These are phyloP conservation scores for Primulina huaijiensis DNA, from an alignment of 257 asterid species.

Conservation along the genomic window DNA sequence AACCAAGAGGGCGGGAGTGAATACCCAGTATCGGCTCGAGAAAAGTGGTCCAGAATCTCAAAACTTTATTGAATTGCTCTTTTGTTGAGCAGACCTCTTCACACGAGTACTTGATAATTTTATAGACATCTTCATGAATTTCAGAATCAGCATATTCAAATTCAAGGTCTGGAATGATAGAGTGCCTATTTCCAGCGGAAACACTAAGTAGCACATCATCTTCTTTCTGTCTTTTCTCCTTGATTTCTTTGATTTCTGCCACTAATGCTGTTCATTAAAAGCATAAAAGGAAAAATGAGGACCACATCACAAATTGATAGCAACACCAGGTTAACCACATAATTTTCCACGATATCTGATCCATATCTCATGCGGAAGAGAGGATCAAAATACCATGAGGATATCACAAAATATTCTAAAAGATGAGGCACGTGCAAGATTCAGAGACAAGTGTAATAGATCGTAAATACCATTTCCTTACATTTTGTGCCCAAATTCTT, in stretches of 20 bases:
- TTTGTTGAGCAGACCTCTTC: constrained; percentile 94
- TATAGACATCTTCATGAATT: constrained; percentile 81
- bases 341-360: not conserved
- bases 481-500: constrained; percentile 58
- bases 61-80: constrained; percentile 76
- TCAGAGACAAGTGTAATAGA: constrained; percentile 10
- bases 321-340: not conserved
- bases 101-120: constrained; percentile 82
- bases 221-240: constrained; percentile 81
- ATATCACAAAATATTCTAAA: not conserved
- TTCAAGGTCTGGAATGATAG: constrained; percentile 69
- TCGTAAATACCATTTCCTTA: constrained; percentile 15
- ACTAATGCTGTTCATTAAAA: constrained; percentile 63
- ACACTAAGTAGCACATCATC: constrained; percentile 66
- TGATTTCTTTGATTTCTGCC: constrained; percentile 81
- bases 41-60: constrained; percentile 86
- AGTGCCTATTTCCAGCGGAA: constrained; percentile 88
- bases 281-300: constrained; percentile 29
- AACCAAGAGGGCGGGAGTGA: constrained; percentile 49
- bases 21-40: constrained; percentile 84
- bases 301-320: constrained; percentile 13
- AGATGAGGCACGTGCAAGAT: constrained; percentile 5
- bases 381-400: not conserved
- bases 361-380: not conserved
- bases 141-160: constrained; percentile 72